Percentiles rank a stretch among this genome's conserved stretches.
phyloP scores from a whole-genome alignment of 805 yeast genomes.

The Kregervanrija delftensis region DNA sequence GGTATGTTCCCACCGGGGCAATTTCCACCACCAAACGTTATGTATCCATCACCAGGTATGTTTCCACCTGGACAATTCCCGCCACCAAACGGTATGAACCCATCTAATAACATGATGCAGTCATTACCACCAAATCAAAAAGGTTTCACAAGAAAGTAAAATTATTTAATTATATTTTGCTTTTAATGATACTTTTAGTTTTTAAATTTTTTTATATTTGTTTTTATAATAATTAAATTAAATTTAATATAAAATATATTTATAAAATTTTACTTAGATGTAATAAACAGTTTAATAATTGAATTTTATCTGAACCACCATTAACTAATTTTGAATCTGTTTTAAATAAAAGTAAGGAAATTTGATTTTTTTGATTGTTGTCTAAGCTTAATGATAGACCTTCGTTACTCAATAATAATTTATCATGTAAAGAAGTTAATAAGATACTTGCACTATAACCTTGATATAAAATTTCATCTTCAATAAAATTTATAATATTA shows the following conservation, averaged over 20 bases:
- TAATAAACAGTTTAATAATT: conserved; percentile 57
- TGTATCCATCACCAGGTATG: conserved; percentile 3
- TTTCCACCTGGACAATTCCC: conserved; percentile 4
- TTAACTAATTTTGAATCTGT: conserved; percentile 68
- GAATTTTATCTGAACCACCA: conserved; percentile 88
- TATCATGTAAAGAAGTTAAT: conserved; percentile 26
- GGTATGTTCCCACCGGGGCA: conserved; percentile 5
- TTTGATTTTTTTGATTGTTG: conserved; percentile 55
- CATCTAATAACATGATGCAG: not conserved
- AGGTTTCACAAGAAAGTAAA: not conserved
- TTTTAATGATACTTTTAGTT: not conserved
- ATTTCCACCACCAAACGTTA: conserved; percentile 3
- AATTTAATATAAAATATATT: not conserved
- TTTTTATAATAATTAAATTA: not conserved
- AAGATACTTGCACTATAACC: conserved; percentile 29
- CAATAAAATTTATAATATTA: conserved; percentile 19
- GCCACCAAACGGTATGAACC: not conserved
- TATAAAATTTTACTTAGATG: conserved; percentile 39
- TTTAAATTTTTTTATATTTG: not conserved
- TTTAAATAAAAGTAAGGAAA: conserved; percentile 61
- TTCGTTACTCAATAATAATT: conserved; percentile 26
- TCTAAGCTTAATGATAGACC: conserved; percentile 37
- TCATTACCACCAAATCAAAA: not conserved
- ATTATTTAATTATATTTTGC: not conserved
- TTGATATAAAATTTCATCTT: conserved; percentile 21